Base-by-base conservation (phyloP, 2,329 filamentous ascomycete genomes). In the Aspergillus sp. region DNA sequence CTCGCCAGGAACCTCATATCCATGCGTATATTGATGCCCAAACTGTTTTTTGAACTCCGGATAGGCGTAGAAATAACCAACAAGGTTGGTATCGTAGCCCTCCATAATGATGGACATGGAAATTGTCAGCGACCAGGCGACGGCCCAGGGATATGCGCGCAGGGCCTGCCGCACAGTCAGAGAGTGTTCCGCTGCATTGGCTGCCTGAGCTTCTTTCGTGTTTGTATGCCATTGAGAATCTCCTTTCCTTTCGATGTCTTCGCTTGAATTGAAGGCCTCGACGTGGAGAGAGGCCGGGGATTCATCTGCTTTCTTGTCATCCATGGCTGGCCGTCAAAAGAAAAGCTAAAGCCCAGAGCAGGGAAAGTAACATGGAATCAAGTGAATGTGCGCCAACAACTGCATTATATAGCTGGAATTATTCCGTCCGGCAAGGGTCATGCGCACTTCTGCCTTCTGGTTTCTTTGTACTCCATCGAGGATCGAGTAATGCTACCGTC, bases 41-140 rank as follows among this genome's bases (percentile, higher is more conserved):
- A 64, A 68, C 75, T 80, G 55, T 71, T 38, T 62, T 77, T 79
- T 64, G 80, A 82, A 34, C 66, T 64, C 1, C 68, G 74, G 17
- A 26, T 77, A 80, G 3, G 78, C 80, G 62, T 81, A 83, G 20
- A 83, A 70, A 38, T 76, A 79, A 2, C 76, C 72, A 0, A 83
- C 67, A 0, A 84, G 67, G 0, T 77, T 78, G 7, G 81, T 74
- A 58, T 83, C 81, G 66, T 83, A 82, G 1, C 80, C 80, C 57
- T 81, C 79, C 80, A 82, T 82, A 63, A 82, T 74, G 57, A 81
- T 74, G 6, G 77, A 75, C n/a, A 74, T 77, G 17, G 76, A 79
- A 58, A 80, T 75, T 17, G 71, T 53, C 9, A 77, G 54, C 8
- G 71, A 73, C 67, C 71, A 77, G 3, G 64, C 50, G 2, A 71